These are phyloP conservation scores for Penicillium olsonii DNA, from an alignment of 2,329 filamentous ascomycete species.

Conservation along the genomic window DNA sequence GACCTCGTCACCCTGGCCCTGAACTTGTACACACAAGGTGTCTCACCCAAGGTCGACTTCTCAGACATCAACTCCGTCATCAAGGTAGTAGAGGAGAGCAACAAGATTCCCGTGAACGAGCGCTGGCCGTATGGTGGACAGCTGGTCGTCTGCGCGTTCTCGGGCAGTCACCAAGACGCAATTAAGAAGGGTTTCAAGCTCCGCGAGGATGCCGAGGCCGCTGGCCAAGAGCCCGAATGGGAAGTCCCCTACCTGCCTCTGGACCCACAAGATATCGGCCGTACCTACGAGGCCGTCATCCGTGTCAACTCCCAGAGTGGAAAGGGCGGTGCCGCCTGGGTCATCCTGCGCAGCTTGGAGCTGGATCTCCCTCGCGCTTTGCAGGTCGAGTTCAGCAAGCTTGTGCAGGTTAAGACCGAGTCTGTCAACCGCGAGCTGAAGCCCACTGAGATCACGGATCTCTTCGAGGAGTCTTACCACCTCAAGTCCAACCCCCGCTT, in stretches of 20 bases:
- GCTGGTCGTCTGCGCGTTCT: slow-evolving; percentile 11
- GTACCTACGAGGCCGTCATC: slow-evolving; percentile 97
- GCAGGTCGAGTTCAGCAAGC: slow-evolving; percentile 84
- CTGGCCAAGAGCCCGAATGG: slow-evolving; percentile 69
- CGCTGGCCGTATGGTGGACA: slow-evolving; percentile 82
- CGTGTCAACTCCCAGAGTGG: slow-evolving; percentile 96
- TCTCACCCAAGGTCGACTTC: slow-evolving; percentile 84
- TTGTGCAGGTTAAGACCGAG: slow-evolving; percentile 83
- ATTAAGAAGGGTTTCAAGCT: slow-evolving; percentile 83
- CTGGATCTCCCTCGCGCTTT: slow-evolving; percentile 91
- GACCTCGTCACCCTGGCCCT: slow-evolving; percentile 89
- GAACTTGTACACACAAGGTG: slow-evolving; percentile 93
- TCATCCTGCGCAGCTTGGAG: slow-evolving; percentile 84
- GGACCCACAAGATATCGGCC: slow-evolving; percentile 88
- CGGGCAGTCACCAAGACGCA: slow-evolving; percentile 79
- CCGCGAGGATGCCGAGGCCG: slow-evolving; percentile 62
- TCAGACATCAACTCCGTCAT: slow-evolving; percentile 85
- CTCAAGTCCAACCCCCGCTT: slow-evolving; percentile 82
- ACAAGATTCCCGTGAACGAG: slow-evolving; percentile 90
- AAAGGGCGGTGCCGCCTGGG: slow-evolving; percentile 92
- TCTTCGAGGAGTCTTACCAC: slow-evolving; percentile 90
- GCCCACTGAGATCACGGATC: slow-evolving; percentile 75
- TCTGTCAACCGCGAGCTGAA: slow-evolving; percentile 79
- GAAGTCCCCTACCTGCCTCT: slow-evolving; percentile 88
- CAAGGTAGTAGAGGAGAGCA: slow-evolving; percentile 85